Evolutionary conservation across 208 protist genomes (phyloP).

Genomic region (Trypanosoma lewisi): DNA sequence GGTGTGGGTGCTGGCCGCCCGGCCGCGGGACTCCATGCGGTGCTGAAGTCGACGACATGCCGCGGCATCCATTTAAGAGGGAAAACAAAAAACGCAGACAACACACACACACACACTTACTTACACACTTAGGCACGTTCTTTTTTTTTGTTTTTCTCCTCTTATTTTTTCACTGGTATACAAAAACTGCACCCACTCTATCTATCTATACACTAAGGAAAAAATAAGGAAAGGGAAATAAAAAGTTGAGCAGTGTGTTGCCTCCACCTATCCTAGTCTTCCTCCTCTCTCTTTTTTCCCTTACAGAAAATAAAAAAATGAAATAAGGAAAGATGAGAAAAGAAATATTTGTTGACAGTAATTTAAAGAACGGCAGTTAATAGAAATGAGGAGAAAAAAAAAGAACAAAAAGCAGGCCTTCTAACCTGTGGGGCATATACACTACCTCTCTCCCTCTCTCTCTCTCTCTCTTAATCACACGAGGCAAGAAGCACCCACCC

Average conservation of each 20-base stretch:
- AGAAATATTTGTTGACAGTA: not conserved
- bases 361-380: not conserved
- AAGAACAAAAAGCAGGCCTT: not conserved
- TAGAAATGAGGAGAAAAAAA: not conserved
- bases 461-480: no score
- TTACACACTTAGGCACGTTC: not conserved
- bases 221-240: conserved; percentile 6
- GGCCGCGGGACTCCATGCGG: conserved; percentile 62
- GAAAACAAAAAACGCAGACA: conserved; percentile 6
- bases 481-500: no score
- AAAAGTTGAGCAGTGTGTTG: not conserved
- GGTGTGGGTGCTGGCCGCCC: conserved; percentile 17
- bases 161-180: not conserved
- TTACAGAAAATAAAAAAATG: not conserved
- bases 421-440: not conserved
- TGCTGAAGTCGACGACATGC: conserved; percentile 57
- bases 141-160: conserved; percentile 2
- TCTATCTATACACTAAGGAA: conserved; percentile 8
- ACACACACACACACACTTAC: conserved; percentile 7
- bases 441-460: not conserved
- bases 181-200: not conserved
- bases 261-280: not conserved
- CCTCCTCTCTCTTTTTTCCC: not conserved
- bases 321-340: not conserved
- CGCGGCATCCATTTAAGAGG: conserved; percentile 24